Conservation (phyloP, 169 alveolate species). For the Cryptosporidium parvum region DNA sequence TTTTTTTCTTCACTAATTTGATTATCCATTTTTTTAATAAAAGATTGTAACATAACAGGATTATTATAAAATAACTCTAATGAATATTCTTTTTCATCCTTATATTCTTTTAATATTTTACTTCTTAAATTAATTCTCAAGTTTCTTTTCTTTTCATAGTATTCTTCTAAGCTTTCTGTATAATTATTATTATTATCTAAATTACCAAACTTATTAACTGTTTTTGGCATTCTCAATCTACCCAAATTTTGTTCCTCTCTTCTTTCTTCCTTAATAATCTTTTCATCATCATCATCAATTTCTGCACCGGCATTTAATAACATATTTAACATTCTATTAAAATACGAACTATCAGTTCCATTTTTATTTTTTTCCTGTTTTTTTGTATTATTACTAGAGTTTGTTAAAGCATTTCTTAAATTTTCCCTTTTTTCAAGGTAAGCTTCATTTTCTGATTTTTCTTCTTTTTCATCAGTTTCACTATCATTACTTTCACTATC, state of each 20-base stretch:
- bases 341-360: not conserved
- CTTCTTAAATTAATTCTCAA: constrained; percentile 25
- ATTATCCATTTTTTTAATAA: constrained; percentile 62
- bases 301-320: constrained; percentile 47
- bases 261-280: constrained; percentile 27
- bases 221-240: constrained; percentile 12
- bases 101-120: constrained; percentile 8
- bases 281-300: constrained; percentile 43
- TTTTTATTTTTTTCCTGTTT: not conserved
- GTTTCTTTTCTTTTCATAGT: constrained; percentile 19
- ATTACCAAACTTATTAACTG: not conserved
- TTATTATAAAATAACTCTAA: constrained; percentile 45
- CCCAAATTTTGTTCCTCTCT: constrained; percentile 1
- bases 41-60: constrained; percentile 24
- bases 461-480: not conserved
- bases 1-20: constrained; percentile 12
- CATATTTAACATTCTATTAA: constrained; percentile 29
- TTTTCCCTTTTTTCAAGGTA: not conserved
- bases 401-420: not conserved
- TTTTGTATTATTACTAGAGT: not conserved
- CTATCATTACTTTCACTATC: not conserved
- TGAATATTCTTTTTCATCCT: constrained; percentile 13
- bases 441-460: not conserved
- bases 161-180: constrained; percentile 31
- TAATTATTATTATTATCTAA: not conserved